Base-by-base conservation (phyloP, 345 rosid genomes). In the Euphorbia peplus region DNA sequence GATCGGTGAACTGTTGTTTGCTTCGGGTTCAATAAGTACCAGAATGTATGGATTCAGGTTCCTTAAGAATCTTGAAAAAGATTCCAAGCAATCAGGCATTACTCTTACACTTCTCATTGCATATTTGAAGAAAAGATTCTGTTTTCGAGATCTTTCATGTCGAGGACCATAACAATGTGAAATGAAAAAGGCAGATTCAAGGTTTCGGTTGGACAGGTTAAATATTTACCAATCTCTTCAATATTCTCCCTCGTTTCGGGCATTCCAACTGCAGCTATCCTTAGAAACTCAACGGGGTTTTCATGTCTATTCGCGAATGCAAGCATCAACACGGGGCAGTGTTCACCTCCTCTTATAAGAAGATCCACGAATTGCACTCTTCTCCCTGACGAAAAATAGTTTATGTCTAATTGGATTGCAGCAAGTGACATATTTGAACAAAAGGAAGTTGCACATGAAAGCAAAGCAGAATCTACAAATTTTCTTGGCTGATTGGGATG, bases 291-390 rank as follows among this genome's bases (percentile, higher is more conserved):
- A 59, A 81, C 14, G 1, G 76, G 70, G 32, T 26, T 63, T 19
- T 72, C 70, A 1, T 51, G 51, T 46, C 73, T 65, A 28, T 79
- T 63, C 5, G 73, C 72, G 14, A 85, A 82, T 66, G 91, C 84
- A 69, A 83, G 85, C 83, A 84, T 81, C 57, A 87, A 68, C 15
- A 76, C 28, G 0, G 82, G 75, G 82, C 87, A 84, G 18, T 83
- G 87, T 44, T 39, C 39, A 4, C 91, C 89, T n/a, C 10, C 30
- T 52, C 51, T 32, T 54, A 87, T 75, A 32, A 14, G 58, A 14
- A 87, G 61, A 71, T 84, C 85, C 8, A 85, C 71, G 3, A 82
- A 35, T 52, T 87, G 91, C 64, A 87, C 63, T 62, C 15, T 81
- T 65, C 60, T 84, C 18, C 83, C 73, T 18, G 72, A 71, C 0